Base-by-base conservation (phyloP, 495 filamentous ascomycete species). In the Lasiosphaeriaceae sp. region DNA sequence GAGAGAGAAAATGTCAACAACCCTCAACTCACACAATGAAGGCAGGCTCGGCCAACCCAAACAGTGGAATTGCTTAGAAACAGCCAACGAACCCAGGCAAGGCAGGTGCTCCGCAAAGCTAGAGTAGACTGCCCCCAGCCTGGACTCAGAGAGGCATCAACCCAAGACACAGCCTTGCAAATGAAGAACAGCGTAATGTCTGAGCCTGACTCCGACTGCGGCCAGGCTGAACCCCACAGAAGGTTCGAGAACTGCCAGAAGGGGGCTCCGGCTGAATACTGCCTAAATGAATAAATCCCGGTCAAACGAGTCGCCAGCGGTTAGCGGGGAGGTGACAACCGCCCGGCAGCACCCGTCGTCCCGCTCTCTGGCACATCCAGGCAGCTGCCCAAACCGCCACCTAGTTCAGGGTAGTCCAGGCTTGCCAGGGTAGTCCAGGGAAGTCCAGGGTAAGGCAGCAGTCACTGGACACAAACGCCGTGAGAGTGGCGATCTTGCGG, bases 211-310 rank as follows among this genome's bases (percentile, higher is more conserved):
- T 56, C 57, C 57, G 57, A 60, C 47, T 52, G 48, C 54, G 54
- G 57, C 44, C 57, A 48, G 29, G n/a, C n/a, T n/a, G 23, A 44
- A 35, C 37, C 51, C 72, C 74, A 77, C 72, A 72, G 74, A 77
- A 77, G 60, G 44, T 77, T 77, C 74, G 69, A 71, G 74, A 77
- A 77, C 66, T 56, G 58, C 54, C 52, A 29, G 52, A 34, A 26
- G 53, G 52, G 48, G 29, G 43, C 52, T 34, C 24, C 51, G 48
- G 44, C 35, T 52, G 1, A 9, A 17, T 21, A 56, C 52, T 31
- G 56, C 31, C 19, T 67, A 67, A 49, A 29, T 43, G 47, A 39
- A 65, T 67, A 53, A 14, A n/a, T 55, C 43, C 31, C 52, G 61
- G 2, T 34, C 47, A 4, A 11, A 26, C 47, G 39, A 56, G 60